Conservation (phyloP, 2,329 filamentous ascomycete species). For the Fusarium circinatum region DNA sequence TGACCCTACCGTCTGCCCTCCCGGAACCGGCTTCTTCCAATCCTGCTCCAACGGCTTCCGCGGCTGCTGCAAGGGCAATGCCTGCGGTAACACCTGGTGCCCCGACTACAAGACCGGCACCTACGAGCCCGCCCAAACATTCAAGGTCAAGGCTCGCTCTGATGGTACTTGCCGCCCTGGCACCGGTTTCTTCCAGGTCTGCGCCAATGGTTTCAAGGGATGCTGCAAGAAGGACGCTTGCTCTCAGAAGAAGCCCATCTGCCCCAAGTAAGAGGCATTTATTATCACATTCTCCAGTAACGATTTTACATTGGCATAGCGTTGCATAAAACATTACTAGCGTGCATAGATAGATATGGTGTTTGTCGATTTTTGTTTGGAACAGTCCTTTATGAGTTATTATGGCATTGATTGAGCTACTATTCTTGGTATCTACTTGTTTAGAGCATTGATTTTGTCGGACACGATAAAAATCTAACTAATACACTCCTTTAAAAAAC, state of each 20-base stretch:
- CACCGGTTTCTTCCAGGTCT: constrained; percentile 23
- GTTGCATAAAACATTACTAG: constrained; percentile 7
- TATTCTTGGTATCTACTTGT: constrained; percentile 2
- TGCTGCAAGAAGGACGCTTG: constrained; percentile 35
- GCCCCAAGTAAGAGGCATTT: constrained; percentile 24
- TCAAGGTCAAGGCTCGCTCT: constrained; percentile 19
- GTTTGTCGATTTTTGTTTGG: constrained; percentile 9
- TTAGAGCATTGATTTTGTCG: constrained; percentile 30
- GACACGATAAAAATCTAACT: constrained; percentile 24
- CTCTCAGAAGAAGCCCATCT: constrained; percentile 20
- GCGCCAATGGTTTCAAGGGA: constrained; percentile 27
- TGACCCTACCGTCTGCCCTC: constrained; percentile 16
- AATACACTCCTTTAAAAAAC: constrained; percentile 25
- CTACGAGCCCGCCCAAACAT: constrained; percentile 17
- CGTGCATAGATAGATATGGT: neutral
- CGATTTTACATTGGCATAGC: constrained; percentile 1
- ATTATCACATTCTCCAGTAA: neutral
- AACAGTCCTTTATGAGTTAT: neutral
- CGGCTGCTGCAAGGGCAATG: constrained; percentile 28
- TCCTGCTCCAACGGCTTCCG: constrained; percentile 21
- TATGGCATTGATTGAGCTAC: constrained; percentile 20
- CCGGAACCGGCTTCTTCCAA: constrained; percentile 10
- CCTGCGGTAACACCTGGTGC: constrained; percentile 21
- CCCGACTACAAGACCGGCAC: constrained; percentile 29
- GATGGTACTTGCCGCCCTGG: constrained; percentile 6